A percentile compares a stretch with the other conserved stretches of the same genome.
phyloP scores from a whole-genome alignment of 148 eudicot species.

The Spergularia bocconei region DNA sequence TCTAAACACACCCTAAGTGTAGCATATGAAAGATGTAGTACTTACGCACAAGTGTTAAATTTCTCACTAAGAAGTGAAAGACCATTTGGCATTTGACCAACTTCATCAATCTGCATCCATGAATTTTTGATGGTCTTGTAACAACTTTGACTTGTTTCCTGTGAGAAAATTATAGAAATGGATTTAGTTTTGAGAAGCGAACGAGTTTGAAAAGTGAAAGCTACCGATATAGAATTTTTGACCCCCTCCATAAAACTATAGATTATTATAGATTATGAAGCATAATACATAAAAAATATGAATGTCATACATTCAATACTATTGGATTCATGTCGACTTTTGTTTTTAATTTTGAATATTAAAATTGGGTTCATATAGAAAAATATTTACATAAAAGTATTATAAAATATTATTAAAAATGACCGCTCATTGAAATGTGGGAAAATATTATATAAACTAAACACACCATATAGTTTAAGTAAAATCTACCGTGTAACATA shows the following conservation, averaged over 20 bases:
- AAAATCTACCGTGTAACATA: neutral
- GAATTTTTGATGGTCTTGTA: constrained; percentile 3
- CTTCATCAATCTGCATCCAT: constrained; percentile 1
- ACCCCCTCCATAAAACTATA: too few relatives aligned
- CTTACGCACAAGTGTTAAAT: constrained; percentile 24
- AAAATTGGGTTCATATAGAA: too few relatives aligned
- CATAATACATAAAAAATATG: too few relatives aligned
- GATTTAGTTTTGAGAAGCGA: too few relatives aligned
- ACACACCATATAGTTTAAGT: neutral
- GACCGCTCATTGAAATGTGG: too few relatives aligned
- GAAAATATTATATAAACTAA: neutral
- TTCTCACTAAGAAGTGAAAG: constrained; percentile 4
- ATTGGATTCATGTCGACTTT: too few relatives aligned
- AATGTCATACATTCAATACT: too few relatives aligned
- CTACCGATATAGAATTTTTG: too few relatives aligned
- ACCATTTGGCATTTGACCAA: constrained; percentile 16
- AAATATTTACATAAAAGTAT: neutral
- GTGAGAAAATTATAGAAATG: neutral
- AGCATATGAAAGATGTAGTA: neutral
- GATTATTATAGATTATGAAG: too few relatives aligned
- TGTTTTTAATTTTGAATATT: too few relatives aligned
- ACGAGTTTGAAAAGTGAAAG: too few relatives aligned
- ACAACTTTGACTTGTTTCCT: constrained; percentile 17
- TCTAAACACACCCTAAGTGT: too few relatives aligned
- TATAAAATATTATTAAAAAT: neutral